These are phyloP conservation scores for Penicillium lividum DNA, from an alignment of 495 filamentous ascomycete species.

Conservation along the genomic window DNA sequence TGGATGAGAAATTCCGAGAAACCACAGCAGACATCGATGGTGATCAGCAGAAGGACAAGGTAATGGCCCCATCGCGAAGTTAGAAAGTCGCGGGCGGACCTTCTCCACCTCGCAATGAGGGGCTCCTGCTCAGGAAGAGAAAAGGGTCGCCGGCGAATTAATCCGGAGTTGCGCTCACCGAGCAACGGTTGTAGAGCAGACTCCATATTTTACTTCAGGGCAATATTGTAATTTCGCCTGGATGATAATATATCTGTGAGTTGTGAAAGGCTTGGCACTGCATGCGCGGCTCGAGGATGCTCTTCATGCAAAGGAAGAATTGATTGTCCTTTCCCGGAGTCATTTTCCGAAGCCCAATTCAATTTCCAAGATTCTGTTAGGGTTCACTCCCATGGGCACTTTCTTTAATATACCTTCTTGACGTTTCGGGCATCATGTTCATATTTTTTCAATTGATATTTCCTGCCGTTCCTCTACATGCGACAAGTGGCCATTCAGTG, in stretches of 20 bases:
- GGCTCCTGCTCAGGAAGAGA: constrained; percentile 10
- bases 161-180: neutral
- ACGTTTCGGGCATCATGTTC: no score
- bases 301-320: neutral
- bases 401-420: no score
- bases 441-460: no score
- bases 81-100: constrained; percentile 41
- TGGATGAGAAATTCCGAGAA: constrained; percentile 65
- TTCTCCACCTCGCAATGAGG: constrained; percentile 14
- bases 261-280: neutral
- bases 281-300: neutral
- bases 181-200: neutral
- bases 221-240: neutral
- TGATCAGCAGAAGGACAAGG: constrained; percentile 54
- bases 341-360: no score
- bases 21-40: constrained; percentile 57
- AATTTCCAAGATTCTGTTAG: no score
- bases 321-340: neutral
- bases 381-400: no score
- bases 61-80: constrained; percentile 60
- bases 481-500: no score
- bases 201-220: neutral
- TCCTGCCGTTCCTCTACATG: no score
- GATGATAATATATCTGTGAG: neutral
- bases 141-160: neutral